These are phyloP conservation scores for Carallia brachiata DNA, from an alignment of 345 rosid genomes.

Conservation along the genomic window DNA sequence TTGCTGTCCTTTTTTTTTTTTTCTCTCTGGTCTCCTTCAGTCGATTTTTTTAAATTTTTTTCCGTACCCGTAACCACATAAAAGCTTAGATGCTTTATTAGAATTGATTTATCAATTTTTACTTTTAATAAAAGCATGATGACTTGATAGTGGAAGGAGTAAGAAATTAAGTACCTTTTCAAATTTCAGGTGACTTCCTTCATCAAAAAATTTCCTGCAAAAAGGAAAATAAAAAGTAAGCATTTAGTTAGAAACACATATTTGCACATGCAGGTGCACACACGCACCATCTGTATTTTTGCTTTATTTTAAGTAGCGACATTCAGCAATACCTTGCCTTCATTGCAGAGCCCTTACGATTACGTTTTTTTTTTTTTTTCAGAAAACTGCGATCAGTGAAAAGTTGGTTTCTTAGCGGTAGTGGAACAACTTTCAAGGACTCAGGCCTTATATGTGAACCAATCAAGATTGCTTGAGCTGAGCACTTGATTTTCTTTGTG, in stretches of 20 bases:
- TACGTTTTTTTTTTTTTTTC: constrained; percentile 42
- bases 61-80: no score
- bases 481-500: constrained; percentile 38
- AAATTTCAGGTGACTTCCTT: constrained; percentile 33
- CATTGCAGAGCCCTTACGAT: constrained; percentile 28
- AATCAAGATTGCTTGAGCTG: constrained; percentile 22
- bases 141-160: not conserved
- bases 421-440: constrained; percentile 33
- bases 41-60: no score
- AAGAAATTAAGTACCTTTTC: constrained; percentile 45
- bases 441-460: constrained; percentile 38
- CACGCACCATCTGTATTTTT: not conserved
- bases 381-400: constrained; percentile 21
- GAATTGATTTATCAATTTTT: not conserved
- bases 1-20: no score
- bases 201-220: constrained; percentile 60
- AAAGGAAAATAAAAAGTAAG: constrained; percentile 4
- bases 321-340: constrained; percentile 41
- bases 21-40: no score
- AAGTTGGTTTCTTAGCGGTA: constrained; percentile 36
- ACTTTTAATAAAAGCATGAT: not conserved
- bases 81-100: no score
- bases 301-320: not conserved
- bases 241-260: not conserved
- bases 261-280: not conserved